Evolutionary conservation across 306 rosid genomes (phyloP), one percentile per base, ranked within the genome.

Genomic region (Cucumis hystrix): DNA sequence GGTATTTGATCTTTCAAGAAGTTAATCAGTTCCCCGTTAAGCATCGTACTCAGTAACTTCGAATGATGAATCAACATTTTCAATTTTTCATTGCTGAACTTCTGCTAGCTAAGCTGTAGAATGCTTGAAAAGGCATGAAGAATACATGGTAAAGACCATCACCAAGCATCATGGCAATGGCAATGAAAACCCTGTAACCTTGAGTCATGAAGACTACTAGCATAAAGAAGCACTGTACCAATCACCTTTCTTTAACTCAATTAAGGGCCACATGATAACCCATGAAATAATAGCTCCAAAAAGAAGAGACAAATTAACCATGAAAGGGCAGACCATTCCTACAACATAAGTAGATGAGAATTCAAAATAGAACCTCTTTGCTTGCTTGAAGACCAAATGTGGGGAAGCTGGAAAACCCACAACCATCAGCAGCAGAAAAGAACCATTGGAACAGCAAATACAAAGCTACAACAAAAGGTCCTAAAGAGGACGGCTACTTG

Each of bases 371-470:
- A 87, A 91, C 79, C 97, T 92, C 10, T 77, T 70, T 4, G 75
- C 67, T 49, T 30, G 95, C 93, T 83, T 89, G 61, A 55, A 88
- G 91, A 51, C 97, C 97, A 74, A 89, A 89, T 25, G 91, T 87
- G 7, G 97, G 95, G 70, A 91, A 91, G 79, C 68, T 85, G 45
- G 63, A 15, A 77, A 92, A 88, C 59, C 97, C 97, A 68, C 97
- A 89, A 39, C 62, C 84, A 71, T 89, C 91, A 30, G 77, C 83
- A 5, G 91, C 89, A n/a, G 87, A 62, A 47, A 77, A 92, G 77
- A 89, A 88, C 96, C 97, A 92, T 57, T 89, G 93, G 85, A 92
- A 89, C 65, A 84, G 87, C 91, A 79, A 84, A 92, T 2, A 10
- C 5, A 49, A 89, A 88, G 83, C 95, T 91, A 61, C 79, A 79